Conservation (phyloP, 179 eudicot species). For the Beta macrorhiza region DNA sequence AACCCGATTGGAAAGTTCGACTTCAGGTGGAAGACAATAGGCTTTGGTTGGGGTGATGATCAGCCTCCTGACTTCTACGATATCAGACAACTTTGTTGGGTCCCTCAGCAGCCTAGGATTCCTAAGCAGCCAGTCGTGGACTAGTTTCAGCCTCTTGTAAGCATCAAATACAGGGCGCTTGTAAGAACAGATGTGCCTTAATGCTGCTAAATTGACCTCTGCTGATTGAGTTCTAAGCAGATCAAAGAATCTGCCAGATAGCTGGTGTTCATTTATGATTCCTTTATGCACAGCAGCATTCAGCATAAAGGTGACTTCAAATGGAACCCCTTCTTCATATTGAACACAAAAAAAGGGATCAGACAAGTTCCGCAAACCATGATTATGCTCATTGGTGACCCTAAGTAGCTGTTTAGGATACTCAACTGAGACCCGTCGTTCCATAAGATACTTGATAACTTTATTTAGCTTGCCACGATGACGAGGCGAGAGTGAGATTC, state of each 20-base stretch:
- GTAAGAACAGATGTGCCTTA: conserved; percentile 66
- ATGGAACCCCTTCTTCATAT: conserved; percentile 42
- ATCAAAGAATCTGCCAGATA: conserved; percentile 49
- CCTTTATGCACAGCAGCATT: conserved; percentile 81
- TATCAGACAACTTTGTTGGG: conserved; percentile 40
- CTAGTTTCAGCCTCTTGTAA: conserved; percentile 41
- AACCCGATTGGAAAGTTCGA: conserved; percentile 83
- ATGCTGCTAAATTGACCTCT: conserved; percentile 60
- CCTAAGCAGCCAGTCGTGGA: conserved; percentile 64
- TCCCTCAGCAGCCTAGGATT: conserved; percentile 64
- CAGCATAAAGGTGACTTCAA: conserved; percentile 60
- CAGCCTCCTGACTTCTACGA: conserved; percentile 69
- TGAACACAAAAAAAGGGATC: conserved; percentile 74
- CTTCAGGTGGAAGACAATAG: conserved; percentile 80
- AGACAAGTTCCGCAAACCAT: conserved; percentile 39
- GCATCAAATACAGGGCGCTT: conserved; percentile 65
- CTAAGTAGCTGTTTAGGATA: conserved; percentile 23
- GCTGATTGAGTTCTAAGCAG: conserved; percentile 47
- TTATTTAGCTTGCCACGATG: conserved; percentile 44
- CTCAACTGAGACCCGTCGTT: conserved; percentile 40
- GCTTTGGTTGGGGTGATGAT: conserved; percentile 86
- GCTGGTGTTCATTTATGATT: conserved; percentile 65
- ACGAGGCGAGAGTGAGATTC: conserved; percentile 58
- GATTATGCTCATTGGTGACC: conserved; percentile 60
- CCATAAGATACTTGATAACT: conserved; percentile 55